Conservation (phyloP, 2,329 filamentous ascomycete species). For the Microsporum ferrugineum region DNA sequence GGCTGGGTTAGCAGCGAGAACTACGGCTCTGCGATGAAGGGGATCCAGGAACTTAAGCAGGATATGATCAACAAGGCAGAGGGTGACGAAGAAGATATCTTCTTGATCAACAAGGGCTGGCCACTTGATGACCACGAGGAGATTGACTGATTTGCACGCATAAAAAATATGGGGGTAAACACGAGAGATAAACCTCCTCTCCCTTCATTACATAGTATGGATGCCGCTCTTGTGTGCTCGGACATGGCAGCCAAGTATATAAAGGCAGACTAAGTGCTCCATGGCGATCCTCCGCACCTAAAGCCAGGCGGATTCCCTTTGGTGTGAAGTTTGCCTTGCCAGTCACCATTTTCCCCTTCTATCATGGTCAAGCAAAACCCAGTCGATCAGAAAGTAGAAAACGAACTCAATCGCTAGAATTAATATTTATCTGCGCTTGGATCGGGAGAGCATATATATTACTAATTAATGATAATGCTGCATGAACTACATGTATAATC, state of each 20-base stretch:
- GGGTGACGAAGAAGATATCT: slow-evolving; percentile 11
- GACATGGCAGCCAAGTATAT: not conserved
- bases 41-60: slow-evolving; percentile 8
- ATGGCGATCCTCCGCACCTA: not conserved
- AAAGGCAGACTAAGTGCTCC: not conserved
- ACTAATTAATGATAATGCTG: not conserved
- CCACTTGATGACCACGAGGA: slow-evolving; percentile 11
- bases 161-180: not conserved
- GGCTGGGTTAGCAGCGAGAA: slow-evolving; percentile 12
- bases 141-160: slow-evolving; percentile 1
- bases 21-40: slow-evolving; percentile 10
- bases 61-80: slow-evolving; percentile 8
- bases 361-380: not conserved
- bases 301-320: not conserved
- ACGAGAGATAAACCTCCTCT: no score
- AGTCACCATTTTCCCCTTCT: not conserved
- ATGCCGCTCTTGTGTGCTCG: not conserved
- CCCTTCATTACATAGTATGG: no score
- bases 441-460: not conserved
- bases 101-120: slow-evolving; percentile 9
- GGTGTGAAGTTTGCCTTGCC: not conserved
- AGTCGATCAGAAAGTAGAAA: not conserved
- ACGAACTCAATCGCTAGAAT: no score
- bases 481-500: not conserved
- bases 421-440: not conserved